Percentiles rank a stretch among this genome's conserved stretches.
phyloP scores from a whole-genome alignment of 2,329 filamentous ascomycete species.

The Xylaria sp. region DNA sequence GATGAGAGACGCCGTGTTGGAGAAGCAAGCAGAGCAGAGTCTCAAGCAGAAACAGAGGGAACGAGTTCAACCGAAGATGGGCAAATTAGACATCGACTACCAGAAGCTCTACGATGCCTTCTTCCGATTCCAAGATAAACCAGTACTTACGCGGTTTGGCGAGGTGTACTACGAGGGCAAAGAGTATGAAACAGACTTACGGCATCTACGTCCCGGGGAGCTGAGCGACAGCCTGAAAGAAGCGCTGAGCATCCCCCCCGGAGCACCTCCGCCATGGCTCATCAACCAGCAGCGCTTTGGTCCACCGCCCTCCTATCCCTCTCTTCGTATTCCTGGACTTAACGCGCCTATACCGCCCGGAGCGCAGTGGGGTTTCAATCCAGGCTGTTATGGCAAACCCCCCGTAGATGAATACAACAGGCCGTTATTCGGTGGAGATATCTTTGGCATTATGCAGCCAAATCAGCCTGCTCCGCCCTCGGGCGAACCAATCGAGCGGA shows the following conservation, averaged over 20 bases:
- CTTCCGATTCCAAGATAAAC: constrained; percentile 97
- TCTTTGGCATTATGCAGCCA: constrained; percentile 78
- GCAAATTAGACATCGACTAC: constrained; percentile 97
- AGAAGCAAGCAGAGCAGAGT: constrained; percentile 92
- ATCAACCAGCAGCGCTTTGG: constrained; percentile 97
- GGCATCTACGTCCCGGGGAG: constrained; percentile 90
- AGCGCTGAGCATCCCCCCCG: constrained; percentile 91
- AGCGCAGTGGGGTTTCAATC: constrained; percentile 93
- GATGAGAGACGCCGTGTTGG: constrained; percentile 95
- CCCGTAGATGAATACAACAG: constrained; percentile 93
- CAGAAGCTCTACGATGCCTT: constrained; percentile 98
- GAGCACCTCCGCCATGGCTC: constrained; percentile 94
- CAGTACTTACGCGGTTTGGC: constrained; percentile 90
- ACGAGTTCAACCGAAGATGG: constrained; percentile 94
- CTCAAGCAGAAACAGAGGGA: constrained; percentile 97
- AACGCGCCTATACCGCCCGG: constrained; percentile 93
- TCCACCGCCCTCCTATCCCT: constrained; percentile 92
- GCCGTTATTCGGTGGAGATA: constrained; percentile 92
- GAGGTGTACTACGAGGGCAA: constrained; percentile 99
- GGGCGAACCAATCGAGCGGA: constrained; percentile 86
- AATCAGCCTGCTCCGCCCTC: constrained; percentile 55
- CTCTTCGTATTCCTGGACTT: constrained; percentile 92
- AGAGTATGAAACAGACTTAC: constrained; percentile 94
- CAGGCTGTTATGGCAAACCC: constrained; percentile 95
- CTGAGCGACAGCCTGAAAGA: constrained; percentile 90